Evolutionary conservation across 23 red algal genomes (phyloP), one percentile per base, ranked within the genome.

Genomic region (Gracilaria caudata): DNA sequence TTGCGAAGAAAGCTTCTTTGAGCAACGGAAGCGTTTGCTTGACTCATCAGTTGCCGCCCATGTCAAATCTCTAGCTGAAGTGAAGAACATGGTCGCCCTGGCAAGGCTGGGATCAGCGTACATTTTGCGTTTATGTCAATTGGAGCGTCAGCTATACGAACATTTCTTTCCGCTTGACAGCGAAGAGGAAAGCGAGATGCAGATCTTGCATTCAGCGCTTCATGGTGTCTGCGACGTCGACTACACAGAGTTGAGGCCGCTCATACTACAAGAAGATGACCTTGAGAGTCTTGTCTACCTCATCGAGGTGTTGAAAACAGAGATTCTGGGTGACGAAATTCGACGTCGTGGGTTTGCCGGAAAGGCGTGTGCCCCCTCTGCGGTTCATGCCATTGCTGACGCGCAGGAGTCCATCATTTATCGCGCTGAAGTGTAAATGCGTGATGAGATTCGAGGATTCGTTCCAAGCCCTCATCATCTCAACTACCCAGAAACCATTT

Each of bases 361-460:
- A 39, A 87, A 61, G 41, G 77, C 89, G 33, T 84, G 83, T 51
- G 78, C 85, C 23, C 64, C 84, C 21, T 92, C 83, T 21, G 90
- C 60, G 28, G 37, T 70, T 53, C 84, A 84, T 53, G 89, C 86
- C 37, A 88, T 89, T 51, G 95, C 95, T 0, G 95, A 97, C 53
- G 85, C 95, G 20, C 95, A 93, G 53, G 95, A 97, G 81, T 79
- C 90, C 33, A 93, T 92, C n/a, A 94, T 93, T 32, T 97, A 90
- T 75, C 95, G 95, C 11, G 84, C 95, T 13, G 84, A 97, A 37
- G 80, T 97, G 11, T 97, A 64, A 10, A 81, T 97, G 73, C 90
- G 91, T 23, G 95, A 97, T 47, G 77, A 83, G 32, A 90, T 97
- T 40, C 86, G 82, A 23, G 73, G 78, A 20, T 97, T 94, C 70